Evolutionary conservation across 768 basidiomycete genomes (phyloP).

Genomic region (Sistotremastrum niveocremeum): DNA sequence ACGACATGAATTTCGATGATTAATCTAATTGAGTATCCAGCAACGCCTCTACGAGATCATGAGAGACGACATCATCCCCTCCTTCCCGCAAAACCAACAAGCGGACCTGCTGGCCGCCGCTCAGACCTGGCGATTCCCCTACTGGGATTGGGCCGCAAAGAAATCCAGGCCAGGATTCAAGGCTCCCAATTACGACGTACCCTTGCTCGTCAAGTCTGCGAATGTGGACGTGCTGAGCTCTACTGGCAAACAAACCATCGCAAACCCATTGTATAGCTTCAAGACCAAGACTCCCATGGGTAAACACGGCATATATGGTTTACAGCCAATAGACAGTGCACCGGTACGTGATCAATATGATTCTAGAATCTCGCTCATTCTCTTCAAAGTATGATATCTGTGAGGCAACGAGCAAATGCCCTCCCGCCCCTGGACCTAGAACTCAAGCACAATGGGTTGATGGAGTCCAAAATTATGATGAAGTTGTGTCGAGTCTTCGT

Average conservation of each 20-base stretch:
- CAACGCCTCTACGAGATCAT: slow-evolving; percentile 21
- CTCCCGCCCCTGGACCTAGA: no score
- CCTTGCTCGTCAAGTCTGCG: slow-evolving; percentile 21
- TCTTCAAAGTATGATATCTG: no score
- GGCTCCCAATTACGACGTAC: slow-evolving; percentile 10
- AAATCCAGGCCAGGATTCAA: no score
- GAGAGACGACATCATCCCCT: slow-evolving; percentile 18
- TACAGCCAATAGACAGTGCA: slow-evolving; percentile 22
- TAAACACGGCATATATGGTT: no score
- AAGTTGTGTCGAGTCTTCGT: no score
- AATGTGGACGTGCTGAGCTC: slow-evolving; percentile 22
- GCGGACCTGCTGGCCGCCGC: slow-evolving; percentile 22
- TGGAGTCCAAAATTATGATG: no score
- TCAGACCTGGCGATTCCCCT: slow-evolving; percentile 25
- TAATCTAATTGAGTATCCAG: neutral
- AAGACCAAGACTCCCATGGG: slow-evolving; percentile 18
- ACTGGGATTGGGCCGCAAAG: slow-evolving; percentile 39
- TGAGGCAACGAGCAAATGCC: no score
- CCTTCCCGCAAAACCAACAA: neutral
- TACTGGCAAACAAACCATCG: slow-evolving; percentile 17
- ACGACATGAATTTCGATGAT: no score
- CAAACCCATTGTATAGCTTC: slow-evolving; percentile 20
- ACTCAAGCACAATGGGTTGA: no score
- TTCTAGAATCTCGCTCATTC: no score
- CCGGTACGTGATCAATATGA: no score